Evolutionary conservation across 2,329 filamentous ascomycete genomes (phyloP), one percentile per base, ranked within the genome.

Genomic region (Taxawa tesnikishii): DNA sequence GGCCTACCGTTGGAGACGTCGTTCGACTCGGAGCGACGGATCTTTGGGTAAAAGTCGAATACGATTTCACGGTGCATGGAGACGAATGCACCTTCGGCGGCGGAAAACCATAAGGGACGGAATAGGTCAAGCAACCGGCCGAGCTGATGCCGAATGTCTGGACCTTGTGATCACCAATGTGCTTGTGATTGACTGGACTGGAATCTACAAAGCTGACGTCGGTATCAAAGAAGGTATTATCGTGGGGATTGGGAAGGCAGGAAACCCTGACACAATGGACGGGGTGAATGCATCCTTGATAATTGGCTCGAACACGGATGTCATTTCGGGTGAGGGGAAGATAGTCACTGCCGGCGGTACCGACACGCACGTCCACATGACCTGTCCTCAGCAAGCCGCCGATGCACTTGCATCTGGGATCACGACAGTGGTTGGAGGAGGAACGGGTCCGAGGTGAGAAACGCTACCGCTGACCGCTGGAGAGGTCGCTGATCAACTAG

Each of bases 201-300:
- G 88, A 28, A 94, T 96, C 49, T 92, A 83, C 67, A 96, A 96
- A 61, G 88, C 87, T 5, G 88, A 96, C 54, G 93, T 96, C 51
- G 88, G 88, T 16, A 77, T 96, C 54, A 94, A 92, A 56, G 59
- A 85, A 44, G 87, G 88, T 2, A 53, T 80, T 24, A 94, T 96
- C 47, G 77, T 79, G 16, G 88, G 75, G 1, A 88, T 96, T 44
- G 88, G 88, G 38, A 94, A 96, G 59, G 84, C 88, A 11, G 88
- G 88, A 13, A 96, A 94, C 48, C 88, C 88, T n/a, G 88, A 96
- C 57, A 75, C 93, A 28, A 94, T 94, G 88, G 79, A 90, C 18
- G 83, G 83, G 4, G 83, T 96, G 5, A 67, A 79, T 37, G 65
- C 74, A 0, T 68, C 75, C 34, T 75, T 96, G 75, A 62, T 94